These are phyloP conservation scores for Thraustochytrium sp. DNA, from an alignment of 352 stramenopile species.

Conservation along the genomic window DNA sequence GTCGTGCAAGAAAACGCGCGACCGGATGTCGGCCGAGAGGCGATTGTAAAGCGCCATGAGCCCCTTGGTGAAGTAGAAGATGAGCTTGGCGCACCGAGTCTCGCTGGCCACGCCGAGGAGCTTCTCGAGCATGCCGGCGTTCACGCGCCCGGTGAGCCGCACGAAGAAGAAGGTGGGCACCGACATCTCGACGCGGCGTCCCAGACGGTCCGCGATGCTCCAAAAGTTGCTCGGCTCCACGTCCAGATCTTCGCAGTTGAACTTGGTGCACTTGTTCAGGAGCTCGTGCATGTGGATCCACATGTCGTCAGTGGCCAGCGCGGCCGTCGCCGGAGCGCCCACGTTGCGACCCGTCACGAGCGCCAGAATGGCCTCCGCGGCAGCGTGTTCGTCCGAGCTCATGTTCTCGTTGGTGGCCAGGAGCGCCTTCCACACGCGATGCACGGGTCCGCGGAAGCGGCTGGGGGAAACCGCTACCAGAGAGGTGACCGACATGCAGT, in stretches of 20 bases:
- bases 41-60: constrained; percentile 40
- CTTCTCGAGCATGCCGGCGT: constrained; percentile 32
- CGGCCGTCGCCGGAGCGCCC: neutral
- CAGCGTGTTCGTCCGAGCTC: neutral
- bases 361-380: neutral
- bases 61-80: constrained; percentile 38
- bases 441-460: neutral
- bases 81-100: constrained; percentile 34
- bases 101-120: constrained; percentile 1
- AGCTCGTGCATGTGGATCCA: constrained; percentile 19
- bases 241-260: constrained; percentile 20
- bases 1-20: constrained; percentile 19
- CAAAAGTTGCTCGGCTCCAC: constrained; percentile 41
- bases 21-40: constrained; percentile 13
- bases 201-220: constrained; percentile 25
- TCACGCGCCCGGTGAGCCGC: constrained; percentile 13
- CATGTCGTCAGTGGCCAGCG: constrained; percentile 31
- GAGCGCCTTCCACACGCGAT: neutral
- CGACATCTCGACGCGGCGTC: constrained; percentile 23
- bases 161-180: constrained; percentile 16
- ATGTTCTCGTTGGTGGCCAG: neutral
- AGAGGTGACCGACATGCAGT: constrained; percentile 39
- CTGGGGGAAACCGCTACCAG: neutral
- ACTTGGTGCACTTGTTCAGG: constrained; percentile 13
- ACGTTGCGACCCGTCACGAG: neutral